phyloP scores from a whole-genome alignment of 2,329 filamentous ascomycete genomes.

The Hypoxylon sp. region DNA sequence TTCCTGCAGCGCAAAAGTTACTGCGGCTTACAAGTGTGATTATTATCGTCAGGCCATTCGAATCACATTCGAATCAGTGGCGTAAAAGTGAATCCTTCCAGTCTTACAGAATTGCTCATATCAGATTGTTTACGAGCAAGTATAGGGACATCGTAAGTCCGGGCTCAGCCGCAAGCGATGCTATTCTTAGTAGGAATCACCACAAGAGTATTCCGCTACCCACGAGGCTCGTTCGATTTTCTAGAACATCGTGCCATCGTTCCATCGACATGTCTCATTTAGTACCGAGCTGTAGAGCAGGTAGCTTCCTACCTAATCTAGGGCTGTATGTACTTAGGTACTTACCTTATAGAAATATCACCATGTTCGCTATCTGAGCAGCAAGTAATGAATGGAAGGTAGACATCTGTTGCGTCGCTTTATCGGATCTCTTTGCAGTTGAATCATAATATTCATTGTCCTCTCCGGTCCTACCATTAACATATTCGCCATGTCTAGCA shows the following conservation, averaged over 20 bases:
- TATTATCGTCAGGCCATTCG: not conserved
- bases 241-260: not conserved
- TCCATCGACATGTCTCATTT: not conserved
- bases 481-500: no score
- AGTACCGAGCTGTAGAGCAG: not conserved
- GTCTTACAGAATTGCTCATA: not conserved
- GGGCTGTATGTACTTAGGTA: no score
- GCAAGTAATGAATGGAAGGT: not conserved
- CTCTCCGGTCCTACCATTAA: not conserved
- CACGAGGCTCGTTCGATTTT: not conserved
- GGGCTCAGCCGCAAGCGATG: conserved; percentile 1
- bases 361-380: conserved; percentile 2
- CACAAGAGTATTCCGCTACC: not conserved
- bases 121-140: not conserved
- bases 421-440: not conserved
- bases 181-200: conserved; percentile 3
- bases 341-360: not conserved
- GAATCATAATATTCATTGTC: not conserved
- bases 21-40: not conserved
- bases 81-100: conserved; percentile 1
- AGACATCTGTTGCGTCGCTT: not conserved
- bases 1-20: conserved; percentile 4
- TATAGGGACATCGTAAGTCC: not conserved
- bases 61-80: not conserved
- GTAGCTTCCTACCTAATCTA: no score